phyloP scores from a whole-genome alignment of 441 rosid genomes.

The Manihot esculenta region DNA sequence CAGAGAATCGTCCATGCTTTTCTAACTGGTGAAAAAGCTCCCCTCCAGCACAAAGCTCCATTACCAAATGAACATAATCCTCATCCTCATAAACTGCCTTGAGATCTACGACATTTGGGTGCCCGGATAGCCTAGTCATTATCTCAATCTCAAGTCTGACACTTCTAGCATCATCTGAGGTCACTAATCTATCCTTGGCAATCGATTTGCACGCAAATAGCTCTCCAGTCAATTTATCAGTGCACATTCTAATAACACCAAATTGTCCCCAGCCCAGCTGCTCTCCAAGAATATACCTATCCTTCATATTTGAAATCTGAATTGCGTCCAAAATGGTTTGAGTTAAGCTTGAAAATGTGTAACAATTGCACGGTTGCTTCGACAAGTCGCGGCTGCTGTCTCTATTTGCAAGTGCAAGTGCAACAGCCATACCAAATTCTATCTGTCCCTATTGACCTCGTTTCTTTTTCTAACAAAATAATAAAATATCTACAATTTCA shows the following conservation, averaged over 20 bases:
- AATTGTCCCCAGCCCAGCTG: conserved; percentile 73
- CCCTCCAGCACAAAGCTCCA: conserved; percentile 48
- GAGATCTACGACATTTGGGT: conserved; percentile 63
- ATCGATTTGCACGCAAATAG: conserved; percentile 60
- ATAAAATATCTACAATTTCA: background rate
- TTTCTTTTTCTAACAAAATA: too few species aligned
- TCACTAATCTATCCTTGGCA: conserved; percentile 54
- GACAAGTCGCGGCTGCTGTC: conserved; percentile 35
- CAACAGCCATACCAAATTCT: conserved; percentile 53
- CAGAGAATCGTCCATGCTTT: conserved; percentile 51
- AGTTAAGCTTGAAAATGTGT: conserved; percentile 36
- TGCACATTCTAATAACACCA: conserved; percentile 59
- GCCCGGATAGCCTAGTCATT: conserved; percentile 62
- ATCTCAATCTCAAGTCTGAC: conserved; percentile 67
- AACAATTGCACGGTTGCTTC: conserved; percentile 42
- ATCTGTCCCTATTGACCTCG: too few species aligned
- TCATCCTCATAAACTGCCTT: conserved; percentile 70
- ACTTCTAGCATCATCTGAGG: conserved; percentile 48
- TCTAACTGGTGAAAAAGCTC: conserved; percentile 58
- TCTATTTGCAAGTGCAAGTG: too few species aligned
- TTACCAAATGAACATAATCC: conserved; percentile 41
- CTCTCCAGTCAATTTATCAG: conserved; percentile 56
- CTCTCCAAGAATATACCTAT: conserved; percentile 46
- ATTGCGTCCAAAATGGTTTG: conserved; percentile 48
- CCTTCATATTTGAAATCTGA: conserved; percentile 45